A percentile compares a stretch with the other conserved stretches of the same genome.
phyloP scores from a whole-genome alignment of 1,284 basidiomycete genomes.

The Anthracocystis setariae region DNA sequence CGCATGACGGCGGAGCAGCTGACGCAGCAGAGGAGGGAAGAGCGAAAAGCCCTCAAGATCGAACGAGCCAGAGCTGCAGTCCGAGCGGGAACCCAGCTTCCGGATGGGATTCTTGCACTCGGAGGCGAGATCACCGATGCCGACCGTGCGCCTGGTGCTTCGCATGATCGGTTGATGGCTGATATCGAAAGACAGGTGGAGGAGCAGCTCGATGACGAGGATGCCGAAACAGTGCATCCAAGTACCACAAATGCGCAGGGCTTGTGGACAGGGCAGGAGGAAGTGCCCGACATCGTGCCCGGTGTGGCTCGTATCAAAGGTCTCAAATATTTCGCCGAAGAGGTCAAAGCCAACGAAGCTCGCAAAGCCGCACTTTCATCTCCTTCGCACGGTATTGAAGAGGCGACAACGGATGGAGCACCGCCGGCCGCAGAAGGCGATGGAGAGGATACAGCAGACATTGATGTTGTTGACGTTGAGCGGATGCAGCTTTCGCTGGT shows the following conservation, averaged over 20 bases:
- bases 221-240: slow-evolving; percentile 9
- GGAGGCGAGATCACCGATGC: slow-evolving; percentile 68
- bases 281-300: slow-evolving; percentile 49
- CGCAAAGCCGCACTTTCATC: slow-evolving; percentile 25
- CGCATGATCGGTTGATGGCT: slow-evolving; percentile 50
- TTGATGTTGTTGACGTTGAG: slow-evolving; percentile 78
- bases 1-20: slow-evolving; percentile 64
- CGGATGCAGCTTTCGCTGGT: slow-evolving; percentile 89
- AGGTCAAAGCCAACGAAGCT: slow-evolving; percentile 44
- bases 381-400: slow-evolving; percentile 7
- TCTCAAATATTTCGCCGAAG: slow-evolving; percentile 59
- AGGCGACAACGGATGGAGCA: not conserved
- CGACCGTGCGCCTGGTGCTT: slow-evolving; percentile 44
- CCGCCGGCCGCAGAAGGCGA: not conserved
- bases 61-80: slow-evolving; percentile 64
- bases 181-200: slow-evolving; percentile 53
- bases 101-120: slow-evolving; percentile 60
- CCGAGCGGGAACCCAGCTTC: slow-evolving; percentile 61
- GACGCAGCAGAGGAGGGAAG: slow-evolving; percentile 60
- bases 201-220: slow-evolving; percentile 48
- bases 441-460: slow-evolving; percentile 37
- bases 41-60: slow-evolving; percentile 64
- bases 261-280: slow-evolving; percentile 56
- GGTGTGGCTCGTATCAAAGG: slow-evolving; percentile 58
- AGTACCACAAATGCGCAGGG: not conserved